phyloP scores from a whole-genome alignment of 495 filamentous ascomycete species.

The Penicillium soppii region DNA sequence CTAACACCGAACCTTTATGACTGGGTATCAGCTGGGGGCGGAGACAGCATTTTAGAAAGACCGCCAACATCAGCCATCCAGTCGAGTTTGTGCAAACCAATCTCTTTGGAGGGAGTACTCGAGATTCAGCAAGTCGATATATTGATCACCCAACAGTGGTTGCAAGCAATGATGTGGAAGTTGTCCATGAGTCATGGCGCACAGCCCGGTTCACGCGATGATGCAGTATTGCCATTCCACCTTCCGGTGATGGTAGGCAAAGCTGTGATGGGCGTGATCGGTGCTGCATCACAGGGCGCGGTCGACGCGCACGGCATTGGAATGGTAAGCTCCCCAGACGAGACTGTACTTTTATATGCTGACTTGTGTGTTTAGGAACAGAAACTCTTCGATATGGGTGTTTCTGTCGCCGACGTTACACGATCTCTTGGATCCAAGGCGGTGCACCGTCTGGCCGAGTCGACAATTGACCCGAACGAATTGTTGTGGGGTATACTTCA shows the following conservation, averaged over 20 bases:
- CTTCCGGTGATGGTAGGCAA: conserved; percentile 58
- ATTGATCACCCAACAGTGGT: conserved; percentile 62
- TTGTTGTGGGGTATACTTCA: conserved; percentile 45
- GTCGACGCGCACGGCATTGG: conserved; percentile 62
- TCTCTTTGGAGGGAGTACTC: conserved; percentile 45
- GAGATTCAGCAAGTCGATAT: conserved; percentile 62
- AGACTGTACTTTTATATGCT: neutral
- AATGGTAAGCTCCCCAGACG: conserved; percentile 48
- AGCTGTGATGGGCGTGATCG: conserved; percentile 53
- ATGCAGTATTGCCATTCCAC: conserved; percentile 55
- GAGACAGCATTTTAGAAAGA: conserved; percentile 36
- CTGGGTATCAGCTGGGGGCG: conserved; percentile 41
- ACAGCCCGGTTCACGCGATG: conserved; percentile 40
- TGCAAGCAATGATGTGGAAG: conserved; percentile 61
- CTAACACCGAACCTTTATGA: conserved; percentile 43
- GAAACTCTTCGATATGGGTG: conserved; percentile 42
- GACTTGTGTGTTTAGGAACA: conserved; percentile 32
- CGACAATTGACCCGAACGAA: conserved; percentile 36
- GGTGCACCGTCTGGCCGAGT: conserved; percentile 30
- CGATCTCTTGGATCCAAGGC: conserved; percentile 33
- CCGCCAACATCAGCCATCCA: conserved; percentile 40
- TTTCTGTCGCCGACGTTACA: conserved; percentile 38
- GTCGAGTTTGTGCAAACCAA: conserved; percentile 37
- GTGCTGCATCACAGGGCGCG: conserved; percentile 48
- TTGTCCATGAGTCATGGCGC: conserved; percentile 55